Evolutionary conservation across 1,284 basidiomycete species (phyloP).

Genomic region (Cryptococcus hybrid): DNA sequence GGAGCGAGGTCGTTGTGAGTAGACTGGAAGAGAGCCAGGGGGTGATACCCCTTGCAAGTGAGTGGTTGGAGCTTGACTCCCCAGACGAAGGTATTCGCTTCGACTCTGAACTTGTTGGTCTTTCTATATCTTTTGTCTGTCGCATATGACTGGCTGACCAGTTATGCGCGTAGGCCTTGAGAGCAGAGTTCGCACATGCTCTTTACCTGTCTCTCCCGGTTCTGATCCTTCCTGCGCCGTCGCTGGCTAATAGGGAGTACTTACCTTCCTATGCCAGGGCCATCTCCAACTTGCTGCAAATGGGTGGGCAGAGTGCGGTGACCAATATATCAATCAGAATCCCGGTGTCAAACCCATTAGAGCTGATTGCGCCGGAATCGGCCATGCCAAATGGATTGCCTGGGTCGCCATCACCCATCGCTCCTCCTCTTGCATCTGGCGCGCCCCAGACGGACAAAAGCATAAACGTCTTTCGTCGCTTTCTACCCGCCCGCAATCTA

Average conservation of each 20-base stretch:
- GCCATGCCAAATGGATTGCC: neutral
- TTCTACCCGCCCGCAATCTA: constrained; percentile 35
- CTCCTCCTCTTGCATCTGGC: constrained; percentile 15
- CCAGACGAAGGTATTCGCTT: constrained; percentile 91
- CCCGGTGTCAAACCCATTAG: constrained; percentile 1
- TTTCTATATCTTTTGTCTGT: too few species aligned
- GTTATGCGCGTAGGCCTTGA: too few species aligned
- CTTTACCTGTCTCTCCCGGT: constrained; percentile 84
- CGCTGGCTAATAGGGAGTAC: constrained; percentile 74
- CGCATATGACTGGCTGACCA: too few species aligned
- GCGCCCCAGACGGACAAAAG: constrained; percentile 12
- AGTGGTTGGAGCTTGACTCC: constrained; percentile 95
- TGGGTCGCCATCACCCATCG: constrained; percentile 29
- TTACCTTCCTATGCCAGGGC: constrained; percentile 91
- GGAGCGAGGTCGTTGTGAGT: constrained; percentile 85
- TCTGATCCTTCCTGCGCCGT: constrained; percentile 76
- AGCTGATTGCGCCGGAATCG: neutral
- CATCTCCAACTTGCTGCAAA: constrained; percentile 72
- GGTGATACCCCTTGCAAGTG: constrained; percentile 69
- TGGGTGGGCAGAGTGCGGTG: constrained; percentile 53
- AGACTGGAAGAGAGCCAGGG: constrained; percentile 69
- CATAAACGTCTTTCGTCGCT: constrained; percentile 46
- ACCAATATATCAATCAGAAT: constrained; percentile 59
- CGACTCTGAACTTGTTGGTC: constrained; percentile 93
- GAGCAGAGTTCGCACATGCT: constrained; percentile 90